Conservation (phyloP, 2,329 filamentous ascomycete genomes). For the Alternaria arborescens region DNA sequence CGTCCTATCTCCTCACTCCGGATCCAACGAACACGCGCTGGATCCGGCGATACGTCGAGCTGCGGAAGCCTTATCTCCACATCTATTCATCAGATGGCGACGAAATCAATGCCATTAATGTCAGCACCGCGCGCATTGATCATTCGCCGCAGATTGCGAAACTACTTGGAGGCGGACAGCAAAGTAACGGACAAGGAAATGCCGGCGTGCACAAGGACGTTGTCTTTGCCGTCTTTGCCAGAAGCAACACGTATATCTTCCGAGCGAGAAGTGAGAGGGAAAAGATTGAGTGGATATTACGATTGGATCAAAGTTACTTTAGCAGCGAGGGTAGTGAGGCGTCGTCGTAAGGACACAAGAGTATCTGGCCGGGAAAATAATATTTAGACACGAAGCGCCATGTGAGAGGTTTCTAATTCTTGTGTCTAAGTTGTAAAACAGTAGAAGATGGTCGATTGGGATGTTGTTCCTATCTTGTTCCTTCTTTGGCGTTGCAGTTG, state of each 20-base stretch:
- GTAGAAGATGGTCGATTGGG: conserved; percentile 5
- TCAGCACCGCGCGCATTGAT: conserved; percentile 90
- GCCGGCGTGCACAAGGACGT: conserved; percentile 58
- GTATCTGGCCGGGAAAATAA: not conserved
- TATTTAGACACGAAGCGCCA: not conserved
- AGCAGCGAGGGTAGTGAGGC: conserved; percentile 33
- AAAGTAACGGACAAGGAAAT: conserved; percentile 16
- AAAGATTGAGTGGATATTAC: conserved; percentile 96
- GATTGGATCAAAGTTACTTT: conserved; percentile 85
- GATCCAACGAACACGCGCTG: conserved; percentile 83
- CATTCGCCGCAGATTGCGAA: conserved; percentile 87
- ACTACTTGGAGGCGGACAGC: conserved; percentile 64
- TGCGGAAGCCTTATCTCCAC: conserved; percentile 90
- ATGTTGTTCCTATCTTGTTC: not conserved
- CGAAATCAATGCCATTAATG: conserved; percentile 86
- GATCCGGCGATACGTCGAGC: conserved; percentile 92
- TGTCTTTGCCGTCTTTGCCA: conserved; percentile 94
- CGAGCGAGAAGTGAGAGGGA: conserved; percentile 87
- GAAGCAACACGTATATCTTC: conserved; percentile 95
- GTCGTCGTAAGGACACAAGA: not conserved
- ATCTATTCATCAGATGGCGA: conserved; percentile 89
- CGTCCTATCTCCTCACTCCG: conserved; percentile 86
- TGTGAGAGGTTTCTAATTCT: conserved; percentile 2
- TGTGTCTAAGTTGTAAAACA: conserved; percentile 3
- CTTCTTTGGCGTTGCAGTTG: conserved; percentile 6